These are phyloP conservation scores for Aspergillus aculeatus DNA, from an alignment of 2,329 filamentous ascomycete genomes.

Conservation along the genomic window DNA sequence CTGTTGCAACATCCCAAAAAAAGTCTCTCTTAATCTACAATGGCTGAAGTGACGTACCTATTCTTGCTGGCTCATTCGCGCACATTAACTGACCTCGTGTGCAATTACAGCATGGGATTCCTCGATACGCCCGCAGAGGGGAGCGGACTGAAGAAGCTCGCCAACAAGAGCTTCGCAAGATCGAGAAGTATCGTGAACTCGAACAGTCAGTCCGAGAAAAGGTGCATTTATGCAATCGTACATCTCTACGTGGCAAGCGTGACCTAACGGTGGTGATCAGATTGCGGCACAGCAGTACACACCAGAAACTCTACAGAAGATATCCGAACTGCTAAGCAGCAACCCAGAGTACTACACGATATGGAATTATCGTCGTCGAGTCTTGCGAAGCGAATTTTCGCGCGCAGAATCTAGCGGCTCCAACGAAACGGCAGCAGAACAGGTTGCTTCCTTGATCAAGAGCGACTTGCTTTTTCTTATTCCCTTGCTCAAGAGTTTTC, in stretches of 20 bases:
- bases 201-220: constrained; percentile 67
- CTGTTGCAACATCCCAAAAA: neutral
- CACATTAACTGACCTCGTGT: constrained; percentile 22
- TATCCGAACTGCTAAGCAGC: constrained; percentile 44
- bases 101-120: constrained; percentile 71
- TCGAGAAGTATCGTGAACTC: constrained; percentile 70
- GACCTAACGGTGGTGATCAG: constrained; percentile 25
- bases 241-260: too few species aligned
- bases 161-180: constrained; percentile 70
- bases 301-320: constrained; percentile 43
- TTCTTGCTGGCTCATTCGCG: neutral
- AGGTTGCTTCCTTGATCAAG: constrained; percentile 58
- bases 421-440: constrained; percentile 41
- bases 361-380: constrained; percentile 62
- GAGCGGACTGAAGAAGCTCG: constrained; percentile 68
- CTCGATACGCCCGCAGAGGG: constrained; percentile 60
- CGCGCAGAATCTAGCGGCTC: constrained; percentile 20
- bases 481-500: constrained; percentile 77
- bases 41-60: constrained; percentile 32
- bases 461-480: constrained; percentile 79
- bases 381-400: constrained; percentile 61
- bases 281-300: constrained; percentile 42
- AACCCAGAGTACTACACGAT: constrained; percentile 52
- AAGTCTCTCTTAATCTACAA: constrained; percentile 12
- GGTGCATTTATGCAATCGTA: constrained; percentile 43